Conservation (phyloP, 202 grass and related monocot species). For the Sporobolus alterniflorus region DNA sequence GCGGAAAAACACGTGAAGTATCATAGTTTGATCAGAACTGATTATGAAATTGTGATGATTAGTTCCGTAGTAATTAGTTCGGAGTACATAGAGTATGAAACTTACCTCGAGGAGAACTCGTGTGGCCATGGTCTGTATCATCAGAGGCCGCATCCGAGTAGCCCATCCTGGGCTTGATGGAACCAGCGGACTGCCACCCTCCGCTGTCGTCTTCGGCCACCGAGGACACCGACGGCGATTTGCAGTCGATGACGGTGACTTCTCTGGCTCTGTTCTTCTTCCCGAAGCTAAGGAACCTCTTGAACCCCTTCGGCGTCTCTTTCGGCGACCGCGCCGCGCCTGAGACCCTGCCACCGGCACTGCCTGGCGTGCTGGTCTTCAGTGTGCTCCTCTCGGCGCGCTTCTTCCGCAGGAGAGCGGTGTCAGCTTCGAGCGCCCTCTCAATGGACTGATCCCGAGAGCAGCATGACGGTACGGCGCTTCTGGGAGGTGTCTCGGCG, state of each 20-base stretch:
- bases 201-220: conserved; percentile 25
- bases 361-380: conserved; percentile 16
- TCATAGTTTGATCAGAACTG: not conserved
- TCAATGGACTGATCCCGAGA: conserved; percentile 49
- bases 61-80: not conserved
- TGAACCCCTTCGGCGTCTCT: conserved; percentile 57
- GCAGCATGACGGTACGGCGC: conserved; percentile 39
- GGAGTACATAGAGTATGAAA: not conserved
- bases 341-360: conserved; percentile 13
- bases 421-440: conserved; percentile 51
- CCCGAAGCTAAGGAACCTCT: conserved; percentile 75
- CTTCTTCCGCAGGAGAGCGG: conserved; percentile 57
- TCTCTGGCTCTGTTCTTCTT: conserved; percentile 63
- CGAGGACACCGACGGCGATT: conserved; percentile 44
- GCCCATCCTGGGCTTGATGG: conserved; percentile 34
- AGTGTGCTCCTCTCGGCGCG: conserved; percentile 14
- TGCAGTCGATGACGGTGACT: conserved; percentile 50
- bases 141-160: conserved; percentile 36
- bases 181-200: conserved; percentile 17
- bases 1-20: not conserved
- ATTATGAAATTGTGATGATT: not conserved
- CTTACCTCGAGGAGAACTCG: conserved; percentile 29
- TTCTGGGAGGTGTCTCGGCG: conserved; percentile 41
- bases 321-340: conserved; percentile 31
- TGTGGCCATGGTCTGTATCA: conserved; percentile 5